These are phyloP conservation scores for Persicaria tinctoria DNA, from an alignment of 148 eudicot species.

Conservation along the genomic window DNA sequence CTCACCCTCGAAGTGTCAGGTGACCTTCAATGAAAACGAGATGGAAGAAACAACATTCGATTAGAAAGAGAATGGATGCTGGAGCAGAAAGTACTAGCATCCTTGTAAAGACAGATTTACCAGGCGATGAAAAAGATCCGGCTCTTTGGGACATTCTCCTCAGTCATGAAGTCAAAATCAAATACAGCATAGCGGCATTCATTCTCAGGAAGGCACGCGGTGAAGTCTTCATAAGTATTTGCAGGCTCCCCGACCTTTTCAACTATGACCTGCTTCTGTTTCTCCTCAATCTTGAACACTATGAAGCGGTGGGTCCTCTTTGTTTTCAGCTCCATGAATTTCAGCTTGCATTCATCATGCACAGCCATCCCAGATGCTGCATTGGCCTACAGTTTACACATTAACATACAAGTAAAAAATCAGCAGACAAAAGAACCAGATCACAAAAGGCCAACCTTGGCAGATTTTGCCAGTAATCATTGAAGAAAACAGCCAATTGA, in stretches of 20 bases:
- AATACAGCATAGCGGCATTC: background rate
- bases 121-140: background rate
- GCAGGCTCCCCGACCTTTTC: slow-evolving; percentile 1
- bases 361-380: background rate
- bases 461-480: too few relatives aligned
- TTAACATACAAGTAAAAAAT: too few relatives aligned
- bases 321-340: slow-evolving; percentile 1
- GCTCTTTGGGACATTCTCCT: background rate
- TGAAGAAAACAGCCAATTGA: too few relatives aligned
- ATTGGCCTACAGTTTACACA: background rate
- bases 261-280: background rate
- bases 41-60: too few relatives aligned
- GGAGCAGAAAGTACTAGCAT: too few relatives aligned
- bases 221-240: slow-evolving; percentile 6
- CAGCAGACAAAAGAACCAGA: too few relatives aligned
- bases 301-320: slow-evolving; percentile 5
- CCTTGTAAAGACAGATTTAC: background rate
- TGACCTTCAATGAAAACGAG: too few relatives aligned
- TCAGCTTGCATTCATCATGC: background rate
- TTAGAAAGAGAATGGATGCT: too few relatives aligned
- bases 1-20: too few relatives aligned
- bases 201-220: background rate
- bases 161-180: background rate
- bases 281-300: slow-evolving; percentile 2
- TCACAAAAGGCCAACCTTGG: too few relatives aligned